Evolutionary conservation across 2,329 filamentous ascomycete genomes (phyloP).

Genomic region (Cordyceps cicadae): DNA sequence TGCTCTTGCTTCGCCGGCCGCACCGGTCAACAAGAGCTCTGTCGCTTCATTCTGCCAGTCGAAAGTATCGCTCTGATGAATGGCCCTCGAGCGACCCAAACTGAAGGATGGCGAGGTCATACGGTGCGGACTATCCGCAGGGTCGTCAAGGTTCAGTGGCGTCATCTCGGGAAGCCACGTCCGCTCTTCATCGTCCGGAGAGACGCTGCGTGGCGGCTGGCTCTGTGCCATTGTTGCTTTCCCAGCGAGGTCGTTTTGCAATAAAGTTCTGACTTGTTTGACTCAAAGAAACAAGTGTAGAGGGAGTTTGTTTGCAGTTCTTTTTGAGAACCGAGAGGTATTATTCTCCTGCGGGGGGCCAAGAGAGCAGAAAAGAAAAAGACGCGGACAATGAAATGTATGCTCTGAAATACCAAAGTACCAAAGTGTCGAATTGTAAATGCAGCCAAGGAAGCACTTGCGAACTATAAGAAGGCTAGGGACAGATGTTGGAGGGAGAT

Average conservation of each 20-base stretch:
- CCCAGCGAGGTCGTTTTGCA: background rate
- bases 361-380: background rate
- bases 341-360: background rate
- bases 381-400: background rate
- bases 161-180: background rate
- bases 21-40: background rate
- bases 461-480: background rate
- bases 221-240: background rate
- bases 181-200: background rate
- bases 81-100: too few species aligned
- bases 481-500: background rate
- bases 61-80: background rate
- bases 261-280: background rate
- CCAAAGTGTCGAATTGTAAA: background rate
- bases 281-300: background rate
- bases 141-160: background rate
- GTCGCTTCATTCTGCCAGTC: background rate
- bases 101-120: background rate
- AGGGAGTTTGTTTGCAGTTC: background rate
- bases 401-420: background rate
- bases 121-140: background rate
- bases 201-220: background rate
- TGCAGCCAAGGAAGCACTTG: background rate
- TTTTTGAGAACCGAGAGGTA: background rate
- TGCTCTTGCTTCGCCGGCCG: background rate